Base-by-base conservation (phyloP, 208 protist species). In the Novymonas esmeraldas region DNA sequence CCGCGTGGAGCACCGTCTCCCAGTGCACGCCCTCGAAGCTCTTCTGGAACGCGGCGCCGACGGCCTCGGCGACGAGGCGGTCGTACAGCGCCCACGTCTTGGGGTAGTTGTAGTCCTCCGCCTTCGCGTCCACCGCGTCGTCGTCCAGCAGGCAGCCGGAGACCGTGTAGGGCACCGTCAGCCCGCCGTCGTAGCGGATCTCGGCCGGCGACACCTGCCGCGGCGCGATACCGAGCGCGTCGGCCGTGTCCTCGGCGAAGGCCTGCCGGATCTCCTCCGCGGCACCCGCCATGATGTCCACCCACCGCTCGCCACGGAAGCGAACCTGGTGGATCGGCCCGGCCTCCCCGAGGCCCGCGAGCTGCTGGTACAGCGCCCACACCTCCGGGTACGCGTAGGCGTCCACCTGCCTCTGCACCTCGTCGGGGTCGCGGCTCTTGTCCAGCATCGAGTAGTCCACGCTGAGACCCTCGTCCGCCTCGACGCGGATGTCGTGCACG, bases 361-460 rank as follows among this genome's bases (percentile, higher is more conserved):
- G 54, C 36, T 68, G 68, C 70, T 87, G 68, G 52, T 90, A 90
- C 45, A 90, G 71, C 4, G 57, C 55, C 85, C 85, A 90, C 44
- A 91, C 75, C 22, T 60, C 66, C 28, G 71, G 68, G 64, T 91
- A 91, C 4, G 70, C 58, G 67, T 79, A 88, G 28, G 49, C 51
- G 50, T 88, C 73, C 44, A 88, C 72, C 36, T 60, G 58, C 52
- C 68, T 65, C 66, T 82, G 69, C 65, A 88, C 72, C 54, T 71
- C 38, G 39, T 63, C 70, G 7, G 73, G 48, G 39, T 70, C 75
- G 44, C 68, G 36, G 7, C 33, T 20, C 34, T 55, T 65, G 20
- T 72, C 68, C 20, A 58, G 49, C 44, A 90, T 54, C 55, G 64
- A 70, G 73, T 86, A 88, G 44, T 84, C 81, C 20, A 90, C 64